Conservation (phyloP, 2,329 filamentous ascomycete species). For the Pseudocercospora cruenta region DNA sequence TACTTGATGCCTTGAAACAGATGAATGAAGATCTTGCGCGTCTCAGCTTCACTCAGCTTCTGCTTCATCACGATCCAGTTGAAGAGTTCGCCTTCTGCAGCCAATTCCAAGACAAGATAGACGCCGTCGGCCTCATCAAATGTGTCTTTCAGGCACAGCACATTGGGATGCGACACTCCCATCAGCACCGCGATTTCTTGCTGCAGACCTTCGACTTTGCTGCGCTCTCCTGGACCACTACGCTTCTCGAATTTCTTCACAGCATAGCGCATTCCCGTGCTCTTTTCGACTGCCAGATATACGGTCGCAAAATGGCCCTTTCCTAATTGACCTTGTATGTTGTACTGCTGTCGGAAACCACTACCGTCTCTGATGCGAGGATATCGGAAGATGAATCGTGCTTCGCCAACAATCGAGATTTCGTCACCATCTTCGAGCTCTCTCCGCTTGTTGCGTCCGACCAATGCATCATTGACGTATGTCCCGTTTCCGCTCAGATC, state of each 20-base stretch:
- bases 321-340: constrained; percentile 79
- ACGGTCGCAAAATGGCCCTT: constrained; percentile 96
- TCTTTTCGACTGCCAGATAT: constrained; percentile 85
- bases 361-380: constrained; percentile 74
- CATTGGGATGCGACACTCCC: constrained; percentile 92
- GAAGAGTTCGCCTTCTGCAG: constrained; percentile 91
- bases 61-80: constrained; percentile 91
- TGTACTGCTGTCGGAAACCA: constrained; percentile 84
- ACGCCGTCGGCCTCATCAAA: constrained; percentile 91
- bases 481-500: constrained; percentile 96
- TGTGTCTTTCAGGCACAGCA: constrained; percentile 91
- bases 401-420: constrained; percentile 81
- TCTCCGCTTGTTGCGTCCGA: constrained; percentile 88
- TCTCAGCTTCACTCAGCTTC: constrained; percentile 81
- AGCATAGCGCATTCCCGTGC: constrained; percentile 78
- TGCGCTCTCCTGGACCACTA: constrained; percentile 76
- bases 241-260: constrained; percentile 95
- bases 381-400: constrained; percentile 89
- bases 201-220: constrained; percentile 82
- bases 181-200: constrained; percentile 96
- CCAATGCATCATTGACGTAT: constrained; percentile 87
- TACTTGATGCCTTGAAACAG: constrained; percentile 95
- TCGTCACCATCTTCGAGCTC: constrained; percentile 90
- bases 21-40: constrained; percentile 85
- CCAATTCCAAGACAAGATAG: constrained; percentile 88